Evolutionary conservation across 169 alveolate species (phyloP), one percentile per base, ranked within the genome.

Genomic region (Babesia ovis): DNA sequence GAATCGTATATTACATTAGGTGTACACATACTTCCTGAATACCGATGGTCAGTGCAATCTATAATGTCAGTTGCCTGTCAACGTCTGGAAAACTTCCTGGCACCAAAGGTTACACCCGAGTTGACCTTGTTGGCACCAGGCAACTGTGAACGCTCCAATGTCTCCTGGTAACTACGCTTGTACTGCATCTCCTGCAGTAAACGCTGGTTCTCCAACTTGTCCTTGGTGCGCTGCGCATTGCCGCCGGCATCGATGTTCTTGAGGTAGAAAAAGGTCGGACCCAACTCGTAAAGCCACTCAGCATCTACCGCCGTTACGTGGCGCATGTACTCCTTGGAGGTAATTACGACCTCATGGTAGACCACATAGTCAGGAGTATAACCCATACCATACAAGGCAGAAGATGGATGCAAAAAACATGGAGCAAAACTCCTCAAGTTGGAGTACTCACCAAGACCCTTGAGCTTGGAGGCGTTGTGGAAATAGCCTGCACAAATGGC

Each of bases 291-390:
- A 14, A 98, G 93, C 99, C 99, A 98, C 41, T 90, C 92, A 23
- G 99, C 99, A 41, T 98, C 99, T 20, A 98, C 99, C 23, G 99
- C 98, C 4, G 99, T 97, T 32, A 97, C 99, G 77, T 90, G 86
- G 64, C 94, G 75, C 99, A 97, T 97, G 91, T 97, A 98, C 85
- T 97, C 99, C 90, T 97, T 98, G 25, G 98, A 92, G 22, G 99
- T 98, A 92, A 97, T 94, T 35, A 98, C 96, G 50, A 97, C 95
- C 85, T 98, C 99, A 90, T 98, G 99, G 91, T 98, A 98, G 37
- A 98, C 99, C 42, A 98, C 98, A 91, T 97, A 98, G 76, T 98
- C 99, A 9, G 99, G 99, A 23, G 99, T 96, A 83, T 94, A 94
- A 23, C 99, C 99, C 66, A 97, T 92, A 46, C 98, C 95, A 85